phyloP scores from a whole-genome alignment of 2,329 filamentous ascomycete species.

The Pestalotiopsis sp. region DNA sequence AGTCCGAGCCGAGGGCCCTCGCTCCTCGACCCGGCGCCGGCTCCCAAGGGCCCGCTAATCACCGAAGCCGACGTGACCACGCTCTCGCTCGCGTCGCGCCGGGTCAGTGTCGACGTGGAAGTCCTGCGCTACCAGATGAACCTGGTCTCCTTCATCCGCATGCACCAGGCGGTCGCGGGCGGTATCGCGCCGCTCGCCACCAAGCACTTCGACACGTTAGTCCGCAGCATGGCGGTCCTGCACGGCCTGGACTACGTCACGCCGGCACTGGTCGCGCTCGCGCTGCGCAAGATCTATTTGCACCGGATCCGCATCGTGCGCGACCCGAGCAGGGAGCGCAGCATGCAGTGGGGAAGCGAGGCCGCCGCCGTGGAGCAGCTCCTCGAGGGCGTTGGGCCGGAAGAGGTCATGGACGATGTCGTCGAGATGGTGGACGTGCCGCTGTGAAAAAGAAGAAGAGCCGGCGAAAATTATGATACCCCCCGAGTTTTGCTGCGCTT shows the following conservation, averaged over 20 bases:
- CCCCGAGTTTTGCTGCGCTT: background rate
- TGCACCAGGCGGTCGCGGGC: slow-evolving; percentile 80
- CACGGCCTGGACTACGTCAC: slow-evolving; percentile 82
- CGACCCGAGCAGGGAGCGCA: slow-evolving; percentile 73
- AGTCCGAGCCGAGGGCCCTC: background rate
- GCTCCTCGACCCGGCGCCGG: background rate
- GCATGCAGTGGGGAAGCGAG: slow-evolving; percentile 91
- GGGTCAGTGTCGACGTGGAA: slow-evolving; percentile 72
- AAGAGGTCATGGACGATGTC: slow-evolving; percentile 68
- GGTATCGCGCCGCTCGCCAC: slow-evolving; percentile 81
- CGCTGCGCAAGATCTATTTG: slow-evolving; percentile 82
- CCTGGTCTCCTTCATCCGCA: slow-evolving; percentile 81
- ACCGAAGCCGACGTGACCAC: slow-evolving; percentile 55
- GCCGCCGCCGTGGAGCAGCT: slow-evolving; percentile 67
- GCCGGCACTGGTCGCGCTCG: slow-evolving; percentile 80
- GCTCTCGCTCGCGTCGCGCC: slow-evolving; percentile 59
- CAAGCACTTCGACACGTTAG: slow-evolving; percentile 71
- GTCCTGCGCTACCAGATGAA: slow-evolving; percentile 85
- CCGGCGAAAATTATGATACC: background rate
- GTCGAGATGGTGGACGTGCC: slow-evolving; percentile 60
- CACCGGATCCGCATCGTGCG: slow-evolving; percentile 76
- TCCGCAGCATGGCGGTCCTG: slow-evolving; percentile 75
- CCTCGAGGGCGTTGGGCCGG: slow-evolving; percentile 63
- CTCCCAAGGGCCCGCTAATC: slow-evolving; percentile 20
- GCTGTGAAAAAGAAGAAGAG: slow-evolving; percentile 32